Conservation (phyloP, 2,329 filamentous ascomycete genomes). For the Taxawa tesnikishii region DNA sequence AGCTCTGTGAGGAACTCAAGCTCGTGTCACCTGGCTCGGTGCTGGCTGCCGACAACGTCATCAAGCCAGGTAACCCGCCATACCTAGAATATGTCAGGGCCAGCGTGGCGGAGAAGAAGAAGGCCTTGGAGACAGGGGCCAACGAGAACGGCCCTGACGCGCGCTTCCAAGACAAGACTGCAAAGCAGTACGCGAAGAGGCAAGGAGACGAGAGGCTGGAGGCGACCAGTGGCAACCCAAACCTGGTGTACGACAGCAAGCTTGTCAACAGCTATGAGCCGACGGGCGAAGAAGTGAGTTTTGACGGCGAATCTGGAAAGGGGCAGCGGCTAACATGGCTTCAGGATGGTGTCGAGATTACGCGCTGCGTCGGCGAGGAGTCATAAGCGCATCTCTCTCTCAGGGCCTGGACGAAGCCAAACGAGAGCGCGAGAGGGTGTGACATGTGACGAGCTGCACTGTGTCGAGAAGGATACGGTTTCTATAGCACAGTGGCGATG, state of each 20-base stretch:
- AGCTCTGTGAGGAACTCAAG: constrained; percentile 60
- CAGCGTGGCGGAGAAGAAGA: constrained; percentile 49
- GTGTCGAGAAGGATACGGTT: no score
- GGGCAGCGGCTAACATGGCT: neutral
- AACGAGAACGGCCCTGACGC: constrained; percentile 20
- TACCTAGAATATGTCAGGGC: constrained; percentile 60
- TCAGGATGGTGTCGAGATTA: constrained; percentile 57
- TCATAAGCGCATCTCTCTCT: no score
- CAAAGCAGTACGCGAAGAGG: constrained; percentile 36
- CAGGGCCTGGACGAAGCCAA: no score
- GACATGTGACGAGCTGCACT: no score
- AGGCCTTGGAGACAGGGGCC: constrained; percentile 21
- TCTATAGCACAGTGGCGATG: no score
- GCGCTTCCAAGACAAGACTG: constrained; percentile 30
- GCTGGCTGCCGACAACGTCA: constrained; percentile 57
- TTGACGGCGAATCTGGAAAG: no score
- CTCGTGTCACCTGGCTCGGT: constrained; percentile 52
- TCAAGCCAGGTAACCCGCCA: constrained; percentile 58
- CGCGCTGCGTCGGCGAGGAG: constrained; percentile 38
- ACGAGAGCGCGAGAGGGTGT: no score
- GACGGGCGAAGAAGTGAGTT: constrained; percentile 50
- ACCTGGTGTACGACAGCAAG: constrained; percentile 53
- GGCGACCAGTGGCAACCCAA: constrained; percentile 44
- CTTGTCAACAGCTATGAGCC: constrained; percentile 56
- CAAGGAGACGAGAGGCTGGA: constrained; percentile 32